Base-by-base conservation (phyloP, 345 rosid genomes). In the Acer saccharum region DNA sequence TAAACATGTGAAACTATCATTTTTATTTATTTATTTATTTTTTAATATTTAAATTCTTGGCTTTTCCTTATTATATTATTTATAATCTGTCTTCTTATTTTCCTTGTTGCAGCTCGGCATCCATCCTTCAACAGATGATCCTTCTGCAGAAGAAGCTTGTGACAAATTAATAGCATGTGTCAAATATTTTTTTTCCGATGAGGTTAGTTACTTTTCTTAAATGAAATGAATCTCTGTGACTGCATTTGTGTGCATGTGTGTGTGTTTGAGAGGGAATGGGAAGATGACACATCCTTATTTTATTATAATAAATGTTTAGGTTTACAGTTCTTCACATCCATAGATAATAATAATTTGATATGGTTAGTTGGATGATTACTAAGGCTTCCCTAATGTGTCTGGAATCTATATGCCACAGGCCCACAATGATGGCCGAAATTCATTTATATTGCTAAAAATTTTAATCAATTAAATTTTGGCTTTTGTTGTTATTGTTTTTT, bases 101-200 rank as follows among this genome's bases (percentile, higher is more conserved):
- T 78, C 67, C 52, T 17, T 80, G 77, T 72, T 84, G 84, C 96
- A 95, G 99, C 89, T 95, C 76, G 94, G 94, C 41, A 83, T 91
- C 74, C 48, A 70, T 63, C 87, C 87, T 76, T 76, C 78, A 64
- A 74, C 18, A 68, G 84, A 86, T 86, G 83, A 69, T 76, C 86
- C 88, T 77, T 83, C 94, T 52, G 86, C 79, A 65, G 85, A 83
- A 84, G 92, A 93, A 77, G 91, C 93, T 52, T 86, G 85, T 90
- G 86, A 86, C 69, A 88, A 89, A 44, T 76, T 95, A 32, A 67
- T 79, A 84, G 82, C 82, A 61, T 92, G 91, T 20, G 63, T 95
- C 68, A 77, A 76, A 74, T 84, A 78, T 79, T 72, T 91, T 18
- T 92, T 93, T 77, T 90, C 98, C 14, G 80, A 85, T 75, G 93